Base-by-base conservation (phyloP, 495 filamentous ascomycete genomes). In the Penicillium goetzii region DNA sequence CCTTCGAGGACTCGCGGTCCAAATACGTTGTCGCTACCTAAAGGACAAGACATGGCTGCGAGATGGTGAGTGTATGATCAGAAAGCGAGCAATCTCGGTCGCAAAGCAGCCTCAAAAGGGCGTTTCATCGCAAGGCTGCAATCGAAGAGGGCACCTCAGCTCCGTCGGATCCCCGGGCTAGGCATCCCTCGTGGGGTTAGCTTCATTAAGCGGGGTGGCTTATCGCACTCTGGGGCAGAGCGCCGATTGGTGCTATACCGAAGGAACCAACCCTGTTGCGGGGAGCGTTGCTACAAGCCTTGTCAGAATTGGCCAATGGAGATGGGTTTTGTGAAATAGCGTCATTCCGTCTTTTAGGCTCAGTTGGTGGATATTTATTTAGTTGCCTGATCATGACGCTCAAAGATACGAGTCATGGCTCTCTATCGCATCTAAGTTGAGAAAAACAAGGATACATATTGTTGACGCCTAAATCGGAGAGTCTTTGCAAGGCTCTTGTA, bases 21-120 rank as follows among this genome's bases (percentile, higher is more conserved):
- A 32, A 64, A 56, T 21, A 34, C 15, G 33, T 56, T 51, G 57
- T 64, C 62, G 19, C 62, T 64, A 17, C 56, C 32, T n/a, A 3
- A 5, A 0, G 51, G 49, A 61, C 59, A 61, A 2, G 49, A 53
- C 58, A 60, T 60, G 9, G 58, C 25, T 10, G 19, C 36, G 21
- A 32, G 30, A 10, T 36, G 30, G 47, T 30, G 25, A 51, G 15
- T 28, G 25, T n/a, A 30, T n/a, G 5, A 9, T 51, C 47, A 15
- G 15, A 51, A n/a, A 7, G 15, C 3, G 5, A 28, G 15, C 14
- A 30, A 51, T 17, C 15, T 51, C 30, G 10, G 32, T 21, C 52
- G n/a, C 32, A 21, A 19, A 33, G 17, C 32, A n/a, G 30, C 28
- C 17, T 55, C 52, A 55, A 55, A 55, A 33, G 8, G 25, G 6